A percentile compares a stretch with the other conserved stretches of the same genome.
These are phyloP conservation scores for Candida tropicalis DNA, from an alignment of 1,139 yeast species.

Conservation along the genomic window DNA sequence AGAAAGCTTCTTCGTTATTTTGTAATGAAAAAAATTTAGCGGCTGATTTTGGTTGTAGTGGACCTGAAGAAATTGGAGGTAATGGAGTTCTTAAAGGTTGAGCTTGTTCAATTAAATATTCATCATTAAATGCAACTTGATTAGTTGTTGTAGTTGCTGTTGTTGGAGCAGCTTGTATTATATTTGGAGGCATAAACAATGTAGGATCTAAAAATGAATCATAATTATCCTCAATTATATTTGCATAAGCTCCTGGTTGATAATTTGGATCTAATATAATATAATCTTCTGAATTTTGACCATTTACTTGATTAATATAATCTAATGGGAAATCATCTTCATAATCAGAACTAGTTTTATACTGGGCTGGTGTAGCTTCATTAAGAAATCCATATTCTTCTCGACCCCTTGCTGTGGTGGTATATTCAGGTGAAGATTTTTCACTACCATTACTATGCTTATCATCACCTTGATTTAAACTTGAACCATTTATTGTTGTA, in stretches of 20 bases:
- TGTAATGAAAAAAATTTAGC: slow-evolving; percentile 10
- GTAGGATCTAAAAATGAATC: slow-evolving; percentile 35
- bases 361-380: slow-evolving; percentile 31
- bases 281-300: slow-evolving; percentile 28
- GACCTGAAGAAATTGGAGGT: slow-evolving; percentile 19
- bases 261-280: slow-evolving; percentile 36
- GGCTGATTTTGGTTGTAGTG: slow-evolving; percentile 20
- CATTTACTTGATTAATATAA: slow-evolving; percentile 37
- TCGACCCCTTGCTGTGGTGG: slow-evolving; percentile 15
- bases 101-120: slow-evolving; percentile 52
- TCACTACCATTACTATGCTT: slow-evolving; percentile 9
- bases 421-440: slow-evolving; percentile 24
- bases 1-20: slow-evolving; percentile 22
- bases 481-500: background rate
- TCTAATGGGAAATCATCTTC: slow-evolving; percentile 75
- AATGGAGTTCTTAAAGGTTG: slow-evolving; percentile 37
- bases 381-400: slow-evolving; percentile 24
- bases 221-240: slow-evolving; percentile 27
- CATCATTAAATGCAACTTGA: slow-evolving; percentile 44
- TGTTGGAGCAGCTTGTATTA: slow-evolving; percentile 2
- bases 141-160: slow-evolving; percentile 20
- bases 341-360: slow-evolving; percentile 26
- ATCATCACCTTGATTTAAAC: no score
- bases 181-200: slow-evolving; percentile 20
- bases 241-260: slow-evolving; percentile 26